phyloP scores from a whole-genome alignment of 108 stramenopile genomes.

The Pseudonitzschia multiseries region DNA sequence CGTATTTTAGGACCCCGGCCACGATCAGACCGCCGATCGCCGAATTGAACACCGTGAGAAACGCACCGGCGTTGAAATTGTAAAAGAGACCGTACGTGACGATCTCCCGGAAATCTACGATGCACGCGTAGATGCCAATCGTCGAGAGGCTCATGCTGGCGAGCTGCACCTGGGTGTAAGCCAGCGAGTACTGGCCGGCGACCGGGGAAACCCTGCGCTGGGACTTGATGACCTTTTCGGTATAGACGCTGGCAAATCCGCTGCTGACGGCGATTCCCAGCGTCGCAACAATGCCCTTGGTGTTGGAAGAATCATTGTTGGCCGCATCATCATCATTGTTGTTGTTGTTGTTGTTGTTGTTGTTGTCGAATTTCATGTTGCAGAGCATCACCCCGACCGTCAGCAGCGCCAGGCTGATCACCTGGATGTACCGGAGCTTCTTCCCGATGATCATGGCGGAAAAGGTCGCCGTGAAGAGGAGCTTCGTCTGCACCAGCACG shows the following conservation, averaged over 20 bases:
- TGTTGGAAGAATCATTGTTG: slow-evolving; percentile 24
- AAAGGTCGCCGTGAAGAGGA: slow-evolving; percentile 86
- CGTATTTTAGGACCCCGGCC: slow-evolving; percentile 78
- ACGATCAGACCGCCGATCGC: slow-evolving; percentile 76
- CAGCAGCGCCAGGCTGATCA: slow-evolving; percentile 79
- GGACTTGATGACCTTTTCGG: slow-evolving; percentile 94
- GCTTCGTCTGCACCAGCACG: slow-evolving; percentile 92
- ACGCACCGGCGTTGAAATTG: slow-evolving; percentile 43
- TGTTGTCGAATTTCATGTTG: slow-evolving; percentile 40
- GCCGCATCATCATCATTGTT: neutral
- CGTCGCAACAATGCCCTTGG: slow-evolving; percentile 83
- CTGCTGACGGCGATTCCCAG: slow-evolving; percentile 73
- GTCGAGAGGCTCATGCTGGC: slow-evolving; percentile 69
- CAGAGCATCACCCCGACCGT: slow-evolving; percentile 92
- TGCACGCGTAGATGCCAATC: slow-evolving; percentile 51
- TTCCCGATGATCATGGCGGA: slow-evolving; percentile 83
- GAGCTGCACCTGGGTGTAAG: slow-evolving; percentile 65
- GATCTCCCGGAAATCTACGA: slow-evolving; percentile 42
- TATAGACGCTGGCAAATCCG: slow-evolving; percentile 96
- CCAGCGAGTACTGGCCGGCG: slow-evolving; percentile 32
- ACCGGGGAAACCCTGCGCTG: slow-evolving; percentile 38
- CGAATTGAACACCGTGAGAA: slow-evolving; percentile 35
- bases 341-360: neutral
- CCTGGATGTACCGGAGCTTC: slow-evolving; percentile 67
- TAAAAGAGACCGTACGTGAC: slow-evolving; percentile 40